Evolutionary conservation across 2,329 filamentous ascomycete genomes (phyloP).

Genomic region (Fusarium sp.): DNA sequence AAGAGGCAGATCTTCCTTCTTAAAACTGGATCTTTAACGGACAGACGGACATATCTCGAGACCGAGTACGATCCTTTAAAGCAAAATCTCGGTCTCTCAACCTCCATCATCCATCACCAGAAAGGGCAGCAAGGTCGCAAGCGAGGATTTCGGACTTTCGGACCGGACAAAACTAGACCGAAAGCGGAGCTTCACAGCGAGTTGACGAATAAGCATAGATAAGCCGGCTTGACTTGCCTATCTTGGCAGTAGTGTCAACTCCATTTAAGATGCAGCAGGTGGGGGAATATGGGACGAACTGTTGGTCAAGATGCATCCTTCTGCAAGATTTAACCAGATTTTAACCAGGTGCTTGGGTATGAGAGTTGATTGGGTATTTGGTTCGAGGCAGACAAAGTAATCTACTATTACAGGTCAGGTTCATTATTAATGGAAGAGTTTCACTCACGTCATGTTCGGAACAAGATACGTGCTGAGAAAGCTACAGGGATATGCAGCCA

Average conservation of each 20-base stretch:
- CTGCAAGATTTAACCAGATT: background rate
- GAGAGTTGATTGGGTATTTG: background rate
- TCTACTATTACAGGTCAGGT: background rate
- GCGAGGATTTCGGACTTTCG: background rate
- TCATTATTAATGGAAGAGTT: background rate
- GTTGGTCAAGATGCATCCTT: background rate
- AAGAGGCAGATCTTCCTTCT: background rate
- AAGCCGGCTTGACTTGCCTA: conserved; percentile 1
- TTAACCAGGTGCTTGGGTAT: background rate
- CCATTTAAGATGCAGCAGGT: background rate
- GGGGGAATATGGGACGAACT: background rate
- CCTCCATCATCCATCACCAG: background rate
- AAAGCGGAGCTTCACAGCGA: background rate
- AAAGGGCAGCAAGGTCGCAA: background rate
- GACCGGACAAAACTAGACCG: background rate
- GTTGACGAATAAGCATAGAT: background rate
- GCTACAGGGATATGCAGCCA: background rate
- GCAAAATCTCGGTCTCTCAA: background rate
- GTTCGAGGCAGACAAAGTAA: background rate
- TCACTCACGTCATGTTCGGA: background rate
- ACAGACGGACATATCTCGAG: background rate
- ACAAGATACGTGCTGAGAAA: background rate
- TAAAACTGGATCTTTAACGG: background rate
- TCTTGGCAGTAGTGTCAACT: background rate
- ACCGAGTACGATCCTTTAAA: background rate